Conservation (phyloP, 306 rosid genomes). For the Vigna nakashimae region DNA sequence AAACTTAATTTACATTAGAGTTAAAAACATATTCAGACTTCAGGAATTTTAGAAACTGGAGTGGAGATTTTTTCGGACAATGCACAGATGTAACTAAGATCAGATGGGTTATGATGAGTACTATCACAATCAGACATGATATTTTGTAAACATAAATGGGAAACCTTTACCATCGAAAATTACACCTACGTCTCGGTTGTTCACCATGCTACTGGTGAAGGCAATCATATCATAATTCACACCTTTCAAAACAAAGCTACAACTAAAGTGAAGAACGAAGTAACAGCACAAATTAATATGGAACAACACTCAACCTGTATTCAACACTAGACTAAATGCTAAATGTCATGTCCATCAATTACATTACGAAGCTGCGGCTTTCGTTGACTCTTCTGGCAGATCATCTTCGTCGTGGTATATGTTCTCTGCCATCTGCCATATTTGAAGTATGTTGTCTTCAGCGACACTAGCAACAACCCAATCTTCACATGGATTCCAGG, state of each 20-base stretch:
- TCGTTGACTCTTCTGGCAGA: conserved; percentile 83
- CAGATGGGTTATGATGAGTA: background rate
- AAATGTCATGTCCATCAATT: conserved; percentile 28
- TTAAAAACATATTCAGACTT: no score
- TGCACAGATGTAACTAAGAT: background rate
- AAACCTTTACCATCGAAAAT: conserved; percentile 17
- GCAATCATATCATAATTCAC: conserved; percentile 22
- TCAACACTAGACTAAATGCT: conserved; percentile 35
- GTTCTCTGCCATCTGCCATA: conserved; percentile 99
- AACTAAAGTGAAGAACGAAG: conserved; percentile 36
- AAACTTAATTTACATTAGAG: no score
- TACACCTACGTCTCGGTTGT: conserved; percentile 4
- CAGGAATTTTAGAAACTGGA: background rate
- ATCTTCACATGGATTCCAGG: conserved; percentile 99
- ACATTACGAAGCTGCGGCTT: conserved; percentile 58
- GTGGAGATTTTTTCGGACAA: background rate
- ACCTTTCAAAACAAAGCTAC: conserved; percentile 30
- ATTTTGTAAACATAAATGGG: conserved; percentile 7
- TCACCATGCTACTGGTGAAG: conserved; percentile 29
- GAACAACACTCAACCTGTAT: conserved; percentile 28
- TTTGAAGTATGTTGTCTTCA: conserved; percentile 96
- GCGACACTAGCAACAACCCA: conserved; percentile 98
- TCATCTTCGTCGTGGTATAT: conserved; percentile 98
- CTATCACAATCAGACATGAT: background rate
- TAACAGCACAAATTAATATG: conserved; percentile 11